Evolutionary conservation across 2,329 filamentous ascomycete species (phyloP).

Genomic region (Hypoxylon sp.): DNA sequence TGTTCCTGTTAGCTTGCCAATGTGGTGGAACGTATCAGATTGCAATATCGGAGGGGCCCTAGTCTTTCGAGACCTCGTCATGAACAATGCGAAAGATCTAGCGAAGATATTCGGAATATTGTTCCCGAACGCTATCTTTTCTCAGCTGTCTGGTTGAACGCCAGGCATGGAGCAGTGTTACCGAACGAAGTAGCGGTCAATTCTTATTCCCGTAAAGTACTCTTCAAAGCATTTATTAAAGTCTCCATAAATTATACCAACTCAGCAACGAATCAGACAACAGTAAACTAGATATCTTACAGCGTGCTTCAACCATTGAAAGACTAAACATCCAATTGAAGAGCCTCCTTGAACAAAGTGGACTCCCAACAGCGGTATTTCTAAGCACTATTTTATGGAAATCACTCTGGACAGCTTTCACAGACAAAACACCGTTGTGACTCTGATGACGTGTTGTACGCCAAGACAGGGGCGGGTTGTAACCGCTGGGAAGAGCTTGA

Average conservation of each 20-base stretch:
- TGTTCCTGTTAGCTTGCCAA: slow-evolving; percentile 17
- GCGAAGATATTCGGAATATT: slow-evolving; percentile 30
- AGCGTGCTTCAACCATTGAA: slow-evolving; percentile 19
- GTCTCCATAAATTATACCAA: slow-evolving; percentile 28
- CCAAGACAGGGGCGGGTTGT: slow-evolving; percentile 59
- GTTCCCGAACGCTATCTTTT: slow-evolving; percentile 15
- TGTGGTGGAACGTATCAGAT: slow-evolving; percentile 38
- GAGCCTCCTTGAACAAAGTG: slow-evolving; percentile 59
- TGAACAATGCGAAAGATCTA: slow-evolving; percentile 13
- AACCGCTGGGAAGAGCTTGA: slow-evolving; percentile 57
- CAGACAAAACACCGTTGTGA: slow-evolving; percentile 61
- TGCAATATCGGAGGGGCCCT: slow-evolving; percentile 32
- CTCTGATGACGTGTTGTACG: slow-evolving; percentile 58
- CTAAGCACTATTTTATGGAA: slow-evolving; percentile 55
- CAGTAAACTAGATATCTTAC: slow-evolving; percentile 24
- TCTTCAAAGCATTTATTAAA: slow-evolving; percentile 30
- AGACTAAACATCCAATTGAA: slow-evolving; percentile 34
- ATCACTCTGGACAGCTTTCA: slow-evolving; percentile 53
- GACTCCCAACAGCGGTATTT: slow-evolving; percentile 56
- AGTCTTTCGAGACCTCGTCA: slow-evolving; percentile 32
- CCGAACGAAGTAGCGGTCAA: slow-evolving; percentile 26
- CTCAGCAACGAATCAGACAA: slow-evolving; percentile 20
- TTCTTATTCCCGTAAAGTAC: slow-evolving; percentile 30
- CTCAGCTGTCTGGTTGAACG: slow-evolving; percentile 30
- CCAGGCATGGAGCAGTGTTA: slow-evolving; percentile 6